phyloP scores from a whole-genome alignment of 208 protist species.

The Trypanosoma scelopori region DNA sequence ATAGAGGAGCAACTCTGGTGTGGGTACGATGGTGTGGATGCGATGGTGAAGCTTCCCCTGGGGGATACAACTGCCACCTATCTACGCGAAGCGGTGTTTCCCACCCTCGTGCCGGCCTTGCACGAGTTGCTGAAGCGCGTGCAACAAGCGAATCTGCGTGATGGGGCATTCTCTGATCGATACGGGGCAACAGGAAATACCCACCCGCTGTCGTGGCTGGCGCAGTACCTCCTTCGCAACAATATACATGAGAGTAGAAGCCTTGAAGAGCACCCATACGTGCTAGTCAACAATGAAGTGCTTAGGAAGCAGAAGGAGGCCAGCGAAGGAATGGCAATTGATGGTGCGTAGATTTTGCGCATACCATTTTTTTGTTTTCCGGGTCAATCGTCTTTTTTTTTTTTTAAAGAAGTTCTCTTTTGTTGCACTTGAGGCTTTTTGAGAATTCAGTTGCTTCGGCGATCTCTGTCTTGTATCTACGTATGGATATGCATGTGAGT shows the following conservation, averaged over 20 bases:
- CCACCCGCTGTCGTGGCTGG: slow-evolving; percentile 69
- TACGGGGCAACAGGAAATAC: slow-evolving; percentile 31
- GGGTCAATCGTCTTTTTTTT: too few relatives aligned
- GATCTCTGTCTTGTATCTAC: too few relatives aligned
- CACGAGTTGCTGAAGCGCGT: slow-evolving; percentile 47
- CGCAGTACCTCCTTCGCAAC: slow-evolving; percentile 81
- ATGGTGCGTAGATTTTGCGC: background rate
- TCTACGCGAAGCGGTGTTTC: slow-evolving; percentile 68
- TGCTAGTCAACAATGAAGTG: slow-evolving; percentile 53
- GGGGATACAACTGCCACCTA: slow-evolving; percentile 45
- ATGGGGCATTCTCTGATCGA: background rate
- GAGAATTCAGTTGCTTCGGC: background rate
- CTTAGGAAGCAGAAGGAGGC: slow-evolving; percentile 36
- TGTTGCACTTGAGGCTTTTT: background rate
- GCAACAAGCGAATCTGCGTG: slow-evolving; percentile 23
- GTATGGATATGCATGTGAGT: too few relatives aligned
- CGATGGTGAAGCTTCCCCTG: slow-evolving; percentile 11
- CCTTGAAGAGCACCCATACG: slow-evolving; percentile 52
- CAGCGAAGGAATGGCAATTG: background rate
- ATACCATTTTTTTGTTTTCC: too few relatives aligned
- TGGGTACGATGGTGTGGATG: slow-evolving; percentile 29
- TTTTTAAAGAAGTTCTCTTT: background rate
- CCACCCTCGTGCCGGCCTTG: slow-evolving; percentile 70
- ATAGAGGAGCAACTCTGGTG: slow-evolving; percentile 78
- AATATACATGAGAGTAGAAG: slow-evolving; percentile 42